Conservation (phyloP, 2,329 filamentous ascomycete genomes). For the Penicillium psychrosexuale region DNA sequence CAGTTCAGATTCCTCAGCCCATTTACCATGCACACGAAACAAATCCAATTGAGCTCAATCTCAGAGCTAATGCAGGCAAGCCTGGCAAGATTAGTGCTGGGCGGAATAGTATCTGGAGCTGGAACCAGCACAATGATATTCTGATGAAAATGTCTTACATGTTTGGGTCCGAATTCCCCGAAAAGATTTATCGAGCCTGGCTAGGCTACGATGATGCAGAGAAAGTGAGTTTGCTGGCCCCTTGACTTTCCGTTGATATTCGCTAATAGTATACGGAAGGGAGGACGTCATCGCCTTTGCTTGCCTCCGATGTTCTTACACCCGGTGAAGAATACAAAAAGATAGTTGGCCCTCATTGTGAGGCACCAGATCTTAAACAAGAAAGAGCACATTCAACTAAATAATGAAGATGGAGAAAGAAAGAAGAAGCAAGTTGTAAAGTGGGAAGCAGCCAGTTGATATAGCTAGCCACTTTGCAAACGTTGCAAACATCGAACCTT, state of each 20-base stretch:
- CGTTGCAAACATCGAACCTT: too few species aligned
- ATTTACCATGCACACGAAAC: slow-evolving; percentile 5
- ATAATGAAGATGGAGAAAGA: too few species aligned
- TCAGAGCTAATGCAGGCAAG: slow-evolving; percentile 5
- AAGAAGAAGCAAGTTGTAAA: too few species aligned
- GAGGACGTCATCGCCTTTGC: not conserved
- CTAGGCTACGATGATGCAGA: slow-evolving; percentile 4
- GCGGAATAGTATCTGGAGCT: slow-evolving; percentile 9
- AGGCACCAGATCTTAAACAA: too few species aligned
- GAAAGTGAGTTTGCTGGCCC: not conserved
- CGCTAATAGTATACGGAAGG: not conserved
- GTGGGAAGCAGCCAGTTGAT: too few species aligned
- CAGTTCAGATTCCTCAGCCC: slow-evolving; percentile 12
- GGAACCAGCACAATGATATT: slow-evolving; percentile 5
- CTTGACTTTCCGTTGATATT: not conserved
- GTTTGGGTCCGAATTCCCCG: slow-evolving; percentile 6
- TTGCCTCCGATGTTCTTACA: slow-evolving; percentile 9
- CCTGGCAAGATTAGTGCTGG: slow-evolving; percentile 5
- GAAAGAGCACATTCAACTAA: too few species aligned
- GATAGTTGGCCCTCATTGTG: not conserved
- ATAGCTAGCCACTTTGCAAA: too few species aligned
- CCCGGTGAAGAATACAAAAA: slow-evolving; percentile 5
- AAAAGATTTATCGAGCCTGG: slow-evolving; percentile 10
- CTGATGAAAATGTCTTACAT: slow-evolving; percentile 5
- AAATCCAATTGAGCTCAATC: slow-evolving; percentile 2